Evolutionary conservation across 2,329 filamentous ascomycete species (phyloP).

Genomic region (Diaporthe vaccinii): DNA sequence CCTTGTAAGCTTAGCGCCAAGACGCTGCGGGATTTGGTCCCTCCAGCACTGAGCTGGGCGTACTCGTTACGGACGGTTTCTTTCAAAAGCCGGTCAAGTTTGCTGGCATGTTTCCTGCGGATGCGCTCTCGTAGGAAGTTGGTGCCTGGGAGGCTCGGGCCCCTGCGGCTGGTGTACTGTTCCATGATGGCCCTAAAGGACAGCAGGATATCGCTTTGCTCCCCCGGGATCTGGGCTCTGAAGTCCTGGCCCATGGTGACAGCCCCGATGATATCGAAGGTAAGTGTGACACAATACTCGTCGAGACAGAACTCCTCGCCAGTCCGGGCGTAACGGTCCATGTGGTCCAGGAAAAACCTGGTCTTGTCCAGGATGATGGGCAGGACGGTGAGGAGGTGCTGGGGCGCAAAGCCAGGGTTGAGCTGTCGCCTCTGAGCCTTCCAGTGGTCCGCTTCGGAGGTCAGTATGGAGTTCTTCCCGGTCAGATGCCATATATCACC

Average conservation of each 20-base stretch:
- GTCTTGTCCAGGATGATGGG: constrained; percentile 54
- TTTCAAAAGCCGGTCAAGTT: constrained; percentile 35
- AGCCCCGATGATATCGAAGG: constrained; percentile 55
- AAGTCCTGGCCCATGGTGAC: constrained; percentile 39
- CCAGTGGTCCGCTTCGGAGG: constrained; percentile 48
- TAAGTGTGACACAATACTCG: constrained; percentile 49
- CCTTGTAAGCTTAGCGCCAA: constrained; percentile 52
- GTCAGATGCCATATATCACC: constrained; percentile 45
- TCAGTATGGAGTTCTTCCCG: constrained; percentile 45
- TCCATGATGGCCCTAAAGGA: constrained; percentile 33
- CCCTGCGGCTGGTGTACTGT: neutral
- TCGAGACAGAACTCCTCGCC: constrained; percentile 49
- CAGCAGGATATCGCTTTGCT: constrained; percentile 36
- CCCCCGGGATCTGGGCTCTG: constrained; percentile 31
- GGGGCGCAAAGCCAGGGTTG: constrained; percentile 55
- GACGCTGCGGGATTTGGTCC: constrained; percentile 47
- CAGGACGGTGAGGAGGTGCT: constrained; percentile 54
- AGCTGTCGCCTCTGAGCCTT: constrained; percentile 52
- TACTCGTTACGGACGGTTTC: constrained; percentile 31
- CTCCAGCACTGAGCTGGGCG: constrained; percentile 4
- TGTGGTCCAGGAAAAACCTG: constrained; percentile 47
- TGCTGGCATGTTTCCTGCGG: constrained; percentile 15
- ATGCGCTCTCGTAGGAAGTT: constrained; percentile 25
- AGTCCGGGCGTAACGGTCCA: constrained; percentile 48
- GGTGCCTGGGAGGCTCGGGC: neutral